A percentile compares a stretch with the other conserved stretches of the same genome.
These are phyloP conservation scores for Kondoa malvinella DNA, from an alignment of 768 basidiomycete genomes.

Conservation along the genomic window DNA sequence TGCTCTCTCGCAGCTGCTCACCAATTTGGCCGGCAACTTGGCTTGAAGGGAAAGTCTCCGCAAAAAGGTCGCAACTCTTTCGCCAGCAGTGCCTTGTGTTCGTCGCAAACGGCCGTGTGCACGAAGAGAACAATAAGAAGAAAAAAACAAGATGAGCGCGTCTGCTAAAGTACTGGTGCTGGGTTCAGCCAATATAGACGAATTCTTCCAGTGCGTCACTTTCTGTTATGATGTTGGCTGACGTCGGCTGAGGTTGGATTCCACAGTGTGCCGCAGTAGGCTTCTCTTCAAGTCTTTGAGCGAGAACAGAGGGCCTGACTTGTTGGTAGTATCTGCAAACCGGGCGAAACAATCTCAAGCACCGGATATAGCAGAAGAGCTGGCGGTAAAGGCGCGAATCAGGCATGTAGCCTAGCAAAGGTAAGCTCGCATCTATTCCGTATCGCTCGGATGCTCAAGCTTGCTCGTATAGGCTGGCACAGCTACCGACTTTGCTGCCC, in stretches of 20 bases:
- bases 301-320: constrained; percentile 1
- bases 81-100: too few relatives aligned
- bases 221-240: not conserved
- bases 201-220: not conserved
- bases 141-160: too few relatives aligned
- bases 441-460: not conserved
- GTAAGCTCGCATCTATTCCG: constrained; percentile 10
- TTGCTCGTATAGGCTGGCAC: not conserved
- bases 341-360: constrained; percentile 36
- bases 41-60: too few relatives aligned
- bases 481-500: constrained; percentile 29
- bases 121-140: not conserved
- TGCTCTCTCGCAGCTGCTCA: too few relatives aligned
- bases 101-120: not conserved
- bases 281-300: not conserved
- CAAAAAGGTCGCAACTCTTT: too few relatives aligned
- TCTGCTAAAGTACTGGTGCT: too few relatives aligned
- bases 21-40: too few relatives aligned
- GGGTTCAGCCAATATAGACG: not conserved
- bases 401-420: constrained; percentile 33
- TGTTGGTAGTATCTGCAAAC: constrained; percentile 26
- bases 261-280: not conserved
- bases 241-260: not conserved
- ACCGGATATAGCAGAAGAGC: constrained; percentile 29
- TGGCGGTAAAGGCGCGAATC: constrained; percentile 38